These are phyloP conservation scores for Talaromyces marneffei DNA, from an alignment of 2,329 filamentous ascomycete species.

Conservation along the genomic window DNA sequence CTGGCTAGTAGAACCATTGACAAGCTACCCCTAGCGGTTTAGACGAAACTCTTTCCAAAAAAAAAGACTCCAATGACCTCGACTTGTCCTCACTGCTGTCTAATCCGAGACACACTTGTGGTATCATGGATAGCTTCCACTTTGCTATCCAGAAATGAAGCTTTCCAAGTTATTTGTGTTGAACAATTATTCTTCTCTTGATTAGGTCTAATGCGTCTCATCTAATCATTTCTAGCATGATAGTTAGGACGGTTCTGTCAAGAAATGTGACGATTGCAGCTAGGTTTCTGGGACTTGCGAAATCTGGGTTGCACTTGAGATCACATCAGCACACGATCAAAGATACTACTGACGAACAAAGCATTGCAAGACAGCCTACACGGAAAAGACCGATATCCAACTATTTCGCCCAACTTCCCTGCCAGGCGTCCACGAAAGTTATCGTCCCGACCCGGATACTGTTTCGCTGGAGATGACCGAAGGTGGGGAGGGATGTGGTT, in stretches of 20 bases:
- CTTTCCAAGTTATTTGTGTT: neutral
- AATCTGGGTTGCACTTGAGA: neutral
- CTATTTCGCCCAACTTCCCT: slow-evolving; percentile 11
- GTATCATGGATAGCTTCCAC: neutral
- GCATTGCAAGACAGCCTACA: neutral
- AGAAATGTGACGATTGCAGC: neutral
- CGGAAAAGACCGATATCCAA: neutral
- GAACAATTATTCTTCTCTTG: neutral
- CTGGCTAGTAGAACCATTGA: neutral
- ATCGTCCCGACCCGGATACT: neutral
- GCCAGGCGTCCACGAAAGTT: slow-evolving; percentile 14
- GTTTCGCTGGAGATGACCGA: slow-evolving; percentile 11
- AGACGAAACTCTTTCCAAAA: neutral
- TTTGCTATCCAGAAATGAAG: neutral
- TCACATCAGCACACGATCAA: neutral
- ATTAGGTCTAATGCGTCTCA: neutral
- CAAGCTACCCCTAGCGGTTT: neutral
- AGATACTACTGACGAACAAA: neutral
- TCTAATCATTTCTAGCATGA: neutral
- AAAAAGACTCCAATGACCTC: neutral
- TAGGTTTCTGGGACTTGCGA: neutral
- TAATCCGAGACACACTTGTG: neutral
- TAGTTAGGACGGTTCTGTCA: neutral
- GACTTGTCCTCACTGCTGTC: neutral
- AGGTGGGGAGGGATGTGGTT: slow-evolving; percentile 19